phyloP scores from a whole-genome alignment of 1,284 basidiomycete species.

The Peniophora sp. region DNA sequence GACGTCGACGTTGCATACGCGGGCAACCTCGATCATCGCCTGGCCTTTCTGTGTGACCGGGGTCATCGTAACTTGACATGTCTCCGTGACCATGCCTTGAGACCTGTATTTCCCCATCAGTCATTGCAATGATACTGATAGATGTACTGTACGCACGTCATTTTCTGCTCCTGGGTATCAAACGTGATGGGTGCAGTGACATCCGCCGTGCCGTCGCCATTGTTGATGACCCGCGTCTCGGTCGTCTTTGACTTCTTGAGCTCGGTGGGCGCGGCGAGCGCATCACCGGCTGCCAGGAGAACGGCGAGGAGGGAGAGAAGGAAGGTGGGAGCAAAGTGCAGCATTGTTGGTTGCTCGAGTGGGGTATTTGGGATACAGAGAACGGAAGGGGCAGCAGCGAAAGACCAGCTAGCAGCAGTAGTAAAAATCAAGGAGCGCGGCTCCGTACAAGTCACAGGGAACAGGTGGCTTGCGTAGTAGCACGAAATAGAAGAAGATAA shows the following conservation, averaged over 20 bases:
- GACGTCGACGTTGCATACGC: constrained; percentile 42
- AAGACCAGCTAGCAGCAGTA: not conserved
- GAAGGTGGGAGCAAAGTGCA: not conserved
- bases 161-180: not conserved
- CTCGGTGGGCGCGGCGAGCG: not conserved
- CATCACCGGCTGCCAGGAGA: not conserved
- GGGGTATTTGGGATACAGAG: not conserved
- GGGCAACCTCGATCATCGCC: constrained; percentile 45
- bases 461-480: not conserved
- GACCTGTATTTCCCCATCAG: constrained; percentile 14
- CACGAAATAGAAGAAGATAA: not conserved
- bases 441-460: not conserved
- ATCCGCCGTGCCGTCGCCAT: not conserved
- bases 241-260: not conserved
- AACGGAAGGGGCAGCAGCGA: not conserved
- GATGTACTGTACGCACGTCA: not conserved
- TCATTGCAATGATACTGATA: not conserved
- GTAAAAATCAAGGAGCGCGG: not conserved
- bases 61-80: constrained; percentile 55
- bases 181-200: not conserved
- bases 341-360: not conserved
- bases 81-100: constrained; percentile 49
- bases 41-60: constrained; percentile 40
- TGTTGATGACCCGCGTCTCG: not conserved
- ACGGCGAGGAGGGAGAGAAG: not conserved